Conservation (phyloP, 352 stramenopile species). For the Globisporangium paddicum region DNA sequence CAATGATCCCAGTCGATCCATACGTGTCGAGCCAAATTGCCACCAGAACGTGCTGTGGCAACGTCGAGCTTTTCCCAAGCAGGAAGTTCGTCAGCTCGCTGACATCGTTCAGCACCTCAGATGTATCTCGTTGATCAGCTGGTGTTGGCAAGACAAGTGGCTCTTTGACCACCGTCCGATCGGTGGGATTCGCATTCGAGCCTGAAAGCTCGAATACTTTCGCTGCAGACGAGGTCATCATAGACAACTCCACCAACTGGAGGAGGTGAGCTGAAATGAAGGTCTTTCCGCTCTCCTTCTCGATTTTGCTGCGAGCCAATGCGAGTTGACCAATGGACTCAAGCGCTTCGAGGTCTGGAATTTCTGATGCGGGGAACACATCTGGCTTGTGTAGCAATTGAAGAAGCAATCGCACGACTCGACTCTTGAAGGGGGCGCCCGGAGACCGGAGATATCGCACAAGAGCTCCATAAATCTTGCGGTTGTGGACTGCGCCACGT, state of each 20-base stretch:
- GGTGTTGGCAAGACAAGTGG: conserved; percentile 36
- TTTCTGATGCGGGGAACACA: conserved; percentile 47
- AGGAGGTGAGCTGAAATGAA: conserved; percentile 77
- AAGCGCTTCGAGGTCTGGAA: conserved; percentile 57
- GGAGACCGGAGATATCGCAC: conserved; percentile 78
- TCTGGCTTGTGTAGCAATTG: conserved; percentile 66
- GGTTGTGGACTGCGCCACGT: conserved; percentile 73
- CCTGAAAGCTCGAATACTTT: conserved; percentile 28
- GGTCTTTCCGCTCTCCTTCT: conserved; percentile 52
- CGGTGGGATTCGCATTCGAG: background rate
- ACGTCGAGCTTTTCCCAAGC: conserved; percentile 32
- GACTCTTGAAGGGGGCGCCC: conserved; percentile 73
- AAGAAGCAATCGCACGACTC: conserved; percentile 68
- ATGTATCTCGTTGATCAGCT: conserved; percentile 33
- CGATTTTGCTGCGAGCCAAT: conserved; percentile 44
- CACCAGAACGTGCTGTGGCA: conserved; percentile 54
- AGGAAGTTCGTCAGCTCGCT: conserved; percentile 53
- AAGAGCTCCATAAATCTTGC: conserved; percentile 73
- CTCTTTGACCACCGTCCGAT: background rate
- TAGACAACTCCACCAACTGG: conserved; percentile 73
- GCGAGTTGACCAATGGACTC: conserved; percentile 60
- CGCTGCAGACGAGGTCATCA: conserved; percentile 43
- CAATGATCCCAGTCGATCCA: conserved; percentile 48
- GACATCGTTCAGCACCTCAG: conserved; percentile 51
- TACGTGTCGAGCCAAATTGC: conserved; percentile 82